A percentile compares a stretch with the other conserved stretches of the same genome.
phyloP scores from a whole-genome alignment of 73 alveolate species.

The Stentor coeruleus region DNA sequence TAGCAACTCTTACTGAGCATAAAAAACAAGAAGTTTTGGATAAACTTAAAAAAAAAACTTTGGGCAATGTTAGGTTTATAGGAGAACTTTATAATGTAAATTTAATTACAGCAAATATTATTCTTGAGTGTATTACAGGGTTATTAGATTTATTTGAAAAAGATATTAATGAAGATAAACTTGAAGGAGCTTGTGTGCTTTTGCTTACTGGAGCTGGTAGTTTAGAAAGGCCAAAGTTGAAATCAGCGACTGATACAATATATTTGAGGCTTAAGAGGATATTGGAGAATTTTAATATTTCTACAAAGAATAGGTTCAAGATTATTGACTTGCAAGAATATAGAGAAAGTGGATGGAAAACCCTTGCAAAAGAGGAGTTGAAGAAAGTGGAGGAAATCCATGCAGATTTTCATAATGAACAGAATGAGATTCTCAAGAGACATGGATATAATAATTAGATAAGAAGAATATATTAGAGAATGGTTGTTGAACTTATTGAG shows the following conservation, averaged over 20 bases:
- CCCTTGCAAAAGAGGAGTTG: neutral
- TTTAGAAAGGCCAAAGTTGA: neutral
- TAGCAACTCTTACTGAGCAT: constrained; percentile 8
- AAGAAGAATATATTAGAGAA: too few relatives aligned
- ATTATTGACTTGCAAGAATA: neutral
- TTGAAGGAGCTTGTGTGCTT: constrained; percentile 21
- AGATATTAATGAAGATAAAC: neutral
- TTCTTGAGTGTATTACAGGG: neutral
- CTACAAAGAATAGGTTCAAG: neutral
- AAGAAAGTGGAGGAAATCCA: constrained; percentile 4
- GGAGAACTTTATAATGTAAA: constrained; percentile 15
- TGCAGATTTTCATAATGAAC: constrained; percentile 11
- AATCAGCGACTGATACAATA: neutral
- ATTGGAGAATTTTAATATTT: neutral
- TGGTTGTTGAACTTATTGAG: too few relatives aligned
- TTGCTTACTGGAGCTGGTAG: neutral
- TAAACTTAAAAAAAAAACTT: neutral
- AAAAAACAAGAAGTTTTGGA: neutral
- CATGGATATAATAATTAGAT: neutral
- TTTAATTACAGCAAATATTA: constrained; percentile 9
- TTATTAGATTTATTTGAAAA: neutral
- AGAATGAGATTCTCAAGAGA: neutral
- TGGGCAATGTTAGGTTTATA: constrained; percentile 26
- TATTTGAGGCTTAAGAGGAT: neutral
- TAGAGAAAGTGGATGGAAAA: constrained; percentile 8